Base-by-base conservation (phyloP, 768 basidiomycete genomes). In the Lactarius quietus region DNA sequence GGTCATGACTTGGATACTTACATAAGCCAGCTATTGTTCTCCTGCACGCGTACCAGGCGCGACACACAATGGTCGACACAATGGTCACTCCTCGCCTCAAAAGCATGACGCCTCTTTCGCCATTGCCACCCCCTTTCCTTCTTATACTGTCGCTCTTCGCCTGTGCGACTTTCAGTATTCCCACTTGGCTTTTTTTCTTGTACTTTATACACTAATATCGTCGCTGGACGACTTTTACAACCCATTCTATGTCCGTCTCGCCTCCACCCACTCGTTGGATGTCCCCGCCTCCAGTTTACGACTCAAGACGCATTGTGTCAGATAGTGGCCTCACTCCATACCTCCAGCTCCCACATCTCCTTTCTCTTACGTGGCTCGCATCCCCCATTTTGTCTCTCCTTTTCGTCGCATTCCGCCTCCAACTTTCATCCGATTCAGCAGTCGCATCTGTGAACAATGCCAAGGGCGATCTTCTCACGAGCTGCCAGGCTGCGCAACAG, bases 331-430 rank as follows among this genome's bases (percentile, higher is more conserved):
- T 95, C 63, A 87, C 82, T 66, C 92, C 94, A 9, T 95, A 95
- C 75, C 87, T 98, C 57, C 82, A 86, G 69, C 88, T 95, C 39
- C 81, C 86, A 33, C 87, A 95, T 71, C 82, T 93, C 54, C 83
- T 96, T 35, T 93, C 93, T 28, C 84, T 96, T 15, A 83, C 91
- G 73, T 92, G 93, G 89, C 88, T 98, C 43, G 92, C 94, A 10
- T 94, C 93, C 69, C 93, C 93, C 36, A 87, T 97, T 33, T 78
- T 96, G 48, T 95, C 94, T 29, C 85, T 98, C 64, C 74, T 94
- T 69, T 91, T 98, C 73, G 85, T 95, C 74, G 89, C 89, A 38
- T 93, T 94, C 72, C 85, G 92, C 61, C 83, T 97, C 43, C 83
- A 88, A 65, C 74, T 90, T 14, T 92, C 93, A 29, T 82, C 89